Base-by-base conservation (phyloP, 1,139 yeast genomes). In the Pichia sp. region DNA sequence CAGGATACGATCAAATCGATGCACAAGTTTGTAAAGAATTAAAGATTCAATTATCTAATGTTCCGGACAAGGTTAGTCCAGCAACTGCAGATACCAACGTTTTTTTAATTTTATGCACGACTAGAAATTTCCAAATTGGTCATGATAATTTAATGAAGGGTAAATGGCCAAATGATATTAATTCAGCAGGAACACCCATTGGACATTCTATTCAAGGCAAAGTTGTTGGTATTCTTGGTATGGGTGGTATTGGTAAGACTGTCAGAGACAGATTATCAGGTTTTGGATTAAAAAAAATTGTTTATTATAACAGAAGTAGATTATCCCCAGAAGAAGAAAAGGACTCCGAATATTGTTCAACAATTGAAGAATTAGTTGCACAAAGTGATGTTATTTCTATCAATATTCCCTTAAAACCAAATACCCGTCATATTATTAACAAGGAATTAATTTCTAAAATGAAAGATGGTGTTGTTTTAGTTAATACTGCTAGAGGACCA, bases 1-100 rank as follows among this genome's bases (percentile, higher is more conserved):
- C 97, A 1, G 97, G 98, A 4, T 91, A 91, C 61, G 97, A 91
- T 59, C 88, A 81, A 61, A 68, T 81, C 35, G 87, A 80, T 52
- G 75, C 77, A 2, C 68, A 62, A 28, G 74, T 74, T 31, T 70
- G 73, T 50, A 69, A 72, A 14, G 63, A 51, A 11, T 45, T 56
- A 18, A 66, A 66, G 14, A 77, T 85, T 40, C 86, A 80, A 60
- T 66, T 84, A 9, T 76, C 89, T 8, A 80, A 85, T 57, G 81
- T 80, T 8, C 89, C 93, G 6, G 70, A 69, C 3, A 68, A 81
- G 4, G 93, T 84, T 18, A 87, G 82, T 52, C 75, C 73, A 5
- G 82, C 94, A 11, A 86, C 95, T 13, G 95, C 95, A 0, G 88
- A 81, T 52, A 76, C 87, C 2, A 88, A 85, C 41, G 72, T 83